These are phyloP conservation scores for Pleoardoris graminearum DNA, from an alignment of 2,329 filamentous ascomycete genomes.

Conservation along the genomic window DNA sequence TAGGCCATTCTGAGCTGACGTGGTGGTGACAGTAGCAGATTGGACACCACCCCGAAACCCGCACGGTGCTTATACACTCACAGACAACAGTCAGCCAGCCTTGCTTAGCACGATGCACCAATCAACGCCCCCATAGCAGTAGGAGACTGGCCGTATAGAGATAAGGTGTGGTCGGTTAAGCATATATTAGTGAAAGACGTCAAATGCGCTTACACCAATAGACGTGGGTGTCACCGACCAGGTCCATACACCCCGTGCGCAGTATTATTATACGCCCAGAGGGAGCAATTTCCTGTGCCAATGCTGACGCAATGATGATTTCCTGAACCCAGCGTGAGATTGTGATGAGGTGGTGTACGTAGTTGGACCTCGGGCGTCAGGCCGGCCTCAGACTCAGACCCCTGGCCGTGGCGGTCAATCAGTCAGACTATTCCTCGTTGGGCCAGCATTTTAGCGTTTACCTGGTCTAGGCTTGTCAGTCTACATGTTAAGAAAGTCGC, in stretches of 20 bases:
- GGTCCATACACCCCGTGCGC: not conserved
- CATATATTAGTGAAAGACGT: not conserved
- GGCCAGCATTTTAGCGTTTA: not conserved
- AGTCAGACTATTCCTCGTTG: not conserved
- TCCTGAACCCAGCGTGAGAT: not conserved
- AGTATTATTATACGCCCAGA: too few species aligned
- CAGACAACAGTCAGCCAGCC: conserved; percentile 1
- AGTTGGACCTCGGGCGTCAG: too few species aligned
- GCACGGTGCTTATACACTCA: conserved; percentile 1
- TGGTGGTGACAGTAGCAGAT: not conserved
- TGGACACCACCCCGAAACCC: conserved; percentile 2
- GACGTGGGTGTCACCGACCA: not conserved
- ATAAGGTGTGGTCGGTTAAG: not conserved
- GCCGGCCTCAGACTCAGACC: too few species aligned
- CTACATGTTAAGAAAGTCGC: too few species aligned
- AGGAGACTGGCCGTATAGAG: not conserved
- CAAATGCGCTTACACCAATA: not conserved
- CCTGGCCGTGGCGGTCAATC: not conserved
- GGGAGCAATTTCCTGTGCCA: not conserved
- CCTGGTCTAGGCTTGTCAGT: not conserved
- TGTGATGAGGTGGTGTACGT: not conserved
- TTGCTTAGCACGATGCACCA: conserved; percentile 5
- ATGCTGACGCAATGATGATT: not conserved
- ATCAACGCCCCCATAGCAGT: not conserved
- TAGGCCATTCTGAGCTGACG: conserved; percentile 5